phyloP scores from a whole-genome alignment of 2,329 filamentous ascomycete genomes.

The Aureobasidium lini region DNA sequence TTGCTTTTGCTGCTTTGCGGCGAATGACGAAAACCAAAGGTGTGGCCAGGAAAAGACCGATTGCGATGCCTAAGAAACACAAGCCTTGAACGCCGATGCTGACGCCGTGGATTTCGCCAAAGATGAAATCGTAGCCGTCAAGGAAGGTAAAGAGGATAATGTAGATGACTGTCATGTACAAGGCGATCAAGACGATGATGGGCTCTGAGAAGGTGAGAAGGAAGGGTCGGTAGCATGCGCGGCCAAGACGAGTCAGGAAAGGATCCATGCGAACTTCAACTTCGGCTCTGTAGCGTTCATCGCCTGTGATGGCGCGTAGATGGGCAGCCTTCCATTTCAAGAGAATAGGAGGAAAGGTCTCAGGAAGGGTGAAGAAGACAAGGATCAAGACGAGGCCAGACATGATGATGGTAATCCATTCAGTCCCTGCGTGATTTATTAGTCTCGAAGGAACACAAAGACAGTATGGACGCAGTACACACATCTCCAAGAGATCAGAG shows the following conservation, averaged over 20 bases:
- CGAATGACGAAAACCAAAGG: conserved; percentile 40
- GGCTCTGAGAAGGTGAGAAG: conserved; percentile 38
- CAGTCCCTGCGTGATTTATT: conserved; percentile 16
- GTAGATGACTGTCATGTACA: conserved; percentile 43
- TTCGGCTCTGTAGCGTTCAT: conserved; percentile 41
- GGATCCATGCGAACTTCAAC: conserved; percentile 37
- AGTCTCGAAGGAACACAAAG: conserved; percentile 20
- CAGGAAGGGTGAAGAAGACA: conserved; percentile 37
- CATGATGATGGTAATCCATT: conserved; percentile 33
- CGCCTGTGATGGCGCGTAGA: conserved; percentile 25
- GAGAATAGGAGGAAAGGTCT: conserved; percentile 40
- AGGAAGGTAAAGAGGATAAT: conserved; percentile 41
- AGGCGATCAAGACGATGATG: conserved; percentile 40
- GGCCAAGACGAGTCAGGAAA: conserved; percentile 29
- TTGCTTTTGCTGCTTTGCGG: conserved; percentile 35
- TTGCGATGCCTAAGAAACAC: conserved; percentile 41
- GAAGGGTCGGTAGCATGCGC: conserved; percentile 36
- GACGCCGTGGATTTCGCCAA: conserved; percentile 42
- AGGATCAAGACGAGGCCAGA: conserved; percentile 20
- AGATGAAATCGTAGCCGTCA: conserved; percentile 46
- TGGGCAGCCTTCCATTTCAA: conserved; percentile 27
- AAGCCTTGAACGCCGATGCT: conserved; percentile 39
- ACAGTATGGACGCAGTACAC: conserved; percentile 15
- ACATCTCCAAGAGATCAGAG: conserved; percentile 38
- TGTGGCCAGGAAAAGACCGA: conserved; percentile 33